Percentiles rank a stretch among this genome's conserved stretches.
phyloP scores from a whole-genome alignment of 345 rosid species.

The Physaria fendleri region DNA sequence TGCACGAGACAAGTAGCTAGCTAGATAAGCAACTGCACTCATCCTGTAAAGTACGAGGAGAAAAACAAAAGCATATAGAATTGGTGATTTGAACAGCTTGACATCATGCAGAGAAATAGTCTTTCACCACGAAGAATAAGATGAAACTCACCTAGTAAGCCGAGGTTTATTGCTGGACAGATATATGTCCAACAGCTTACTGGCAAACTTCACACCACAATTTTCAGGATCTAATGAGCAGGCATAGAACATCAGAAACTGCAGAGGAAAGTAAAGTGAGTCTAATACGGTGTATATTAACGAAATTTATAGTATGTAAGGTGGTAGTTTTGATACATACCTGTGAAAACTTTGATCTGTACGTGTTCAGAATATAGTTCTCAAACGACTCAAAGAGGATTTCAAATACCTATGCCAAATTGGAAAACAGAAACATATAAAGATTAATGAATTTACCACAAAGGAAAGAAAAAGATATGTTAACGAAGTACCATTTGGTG shows the following conservation, averaged over 20 bases:
- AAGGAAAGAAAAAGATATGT: not conserved
- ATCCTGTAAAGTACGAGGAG: conserved; percentile 36
- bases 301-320: not conserved
- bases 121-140: not conserved
- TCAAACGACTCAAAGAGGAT: conserved; percentile 55
- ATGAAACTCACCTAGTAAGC: conserved; percentile 40
- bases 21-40: conserved; percentile 82
- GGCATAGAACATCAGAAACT: conserved; percentile 79
- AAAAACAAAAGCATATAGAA: not conserved
- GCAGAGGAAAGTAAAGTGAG: conserved; percentile 24
- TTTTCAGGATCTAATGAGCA: conserved; percentile 70
- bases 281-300: not conserved
- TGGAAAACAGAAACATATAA: not conserved
- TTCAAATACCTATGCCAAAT: conserved; percentile 50
- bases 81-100: not conserved
- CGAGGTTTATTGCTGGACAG: conserved; percentile 33
- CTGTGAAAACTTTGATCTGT: conserved; percentile 78
- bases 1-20: conserved; percentile 74
- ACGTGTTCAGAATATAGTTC: conserved; percentile 45
- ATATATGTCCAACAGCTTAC: conserved; percentile 42
- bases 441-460: not conserved
- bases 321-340: conserved; percentile 25
- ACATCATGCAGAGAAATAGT: not conserved
- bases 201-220: conserved; percentile 60
- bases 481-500: not conserved